Evolutionary conservation across 2,329 filamentous ascomycete genomes (phyloP).

Genomic region (Escovopsis weberi): DNA sequence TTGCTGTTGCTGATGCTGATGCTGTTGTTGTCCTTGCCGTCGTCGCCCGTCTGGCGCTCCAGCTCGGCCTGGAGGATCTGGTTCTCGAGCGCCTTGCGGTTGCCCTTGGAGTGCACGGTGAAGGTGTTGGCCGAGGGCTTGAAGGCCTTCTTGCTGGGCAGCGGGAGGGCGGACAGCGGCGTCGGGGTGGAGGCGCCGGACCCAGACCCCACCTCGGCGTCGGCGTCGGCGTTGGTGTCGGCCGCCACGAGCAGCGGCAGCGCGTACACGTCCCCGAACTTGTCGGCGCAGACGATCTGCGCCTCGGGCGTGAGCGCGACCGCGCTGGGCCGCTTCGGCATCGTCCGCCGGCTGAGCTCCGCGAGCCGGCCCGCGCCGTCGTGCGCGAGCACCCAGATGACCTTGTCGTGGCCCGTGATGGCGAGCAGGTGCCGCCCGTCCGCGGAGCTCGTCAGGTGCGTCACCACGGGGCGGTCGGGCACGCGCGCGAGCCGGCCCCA

Average conservation of each 20-base stretch:
- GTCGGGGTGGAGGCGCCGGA: constrained; percentile 5
- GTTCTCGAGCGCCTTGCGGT: constrained; percentile 43
- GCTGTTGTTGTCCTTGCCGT: too few relatives aligned
- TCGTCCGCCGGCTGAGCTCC: constrained; percentile 57
- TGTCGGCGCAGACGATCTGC: constrained; percentile 74
- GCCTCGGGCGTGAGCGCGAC: constrained; percentile 49
- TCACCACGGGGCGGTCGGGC: constrained; percentile 49
- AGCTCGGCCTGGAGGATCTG: constrained; percentile 35
- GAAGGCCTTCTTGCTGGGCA: constrained; percentile 14
- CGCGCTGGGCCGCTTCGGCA: constrained; percentile 82
- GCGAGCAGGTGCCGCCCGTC: constrained; percentile 57
- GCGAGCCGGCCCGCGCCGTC: constrained; percentile 44
- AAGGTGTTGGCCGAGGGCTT: constrained; percentile 40
- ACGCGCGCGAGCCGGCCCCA: constrained; percentile 14
- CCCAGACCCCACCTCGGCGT: not conserved
- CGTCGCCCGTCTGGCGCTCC: constrained; percentile 2
- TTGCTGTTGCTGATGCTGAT: too few relatives aligned
- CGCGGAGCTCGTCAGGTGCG: constrained; percentile 48
- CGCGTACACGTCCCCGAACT: constrained; percentile 92
- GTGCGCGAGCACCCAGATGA: constrained; percentile 66
- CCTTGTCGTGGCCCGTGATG: constrained; percentile 85
- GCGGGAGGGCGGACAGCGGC: constrained; percentile 6
- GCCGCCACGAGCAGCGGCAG: constrained; percentile 45
- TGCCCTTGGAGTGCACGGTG: constrained; percentile 51
- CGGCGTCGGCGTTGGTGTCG: not conserved